Evolutionary conservation across 495 filamentous ascomycete species (phyloP), one percentile per base, ranked within the genome.

Genomic region (Pseudevernia furfuracea): DNA sequence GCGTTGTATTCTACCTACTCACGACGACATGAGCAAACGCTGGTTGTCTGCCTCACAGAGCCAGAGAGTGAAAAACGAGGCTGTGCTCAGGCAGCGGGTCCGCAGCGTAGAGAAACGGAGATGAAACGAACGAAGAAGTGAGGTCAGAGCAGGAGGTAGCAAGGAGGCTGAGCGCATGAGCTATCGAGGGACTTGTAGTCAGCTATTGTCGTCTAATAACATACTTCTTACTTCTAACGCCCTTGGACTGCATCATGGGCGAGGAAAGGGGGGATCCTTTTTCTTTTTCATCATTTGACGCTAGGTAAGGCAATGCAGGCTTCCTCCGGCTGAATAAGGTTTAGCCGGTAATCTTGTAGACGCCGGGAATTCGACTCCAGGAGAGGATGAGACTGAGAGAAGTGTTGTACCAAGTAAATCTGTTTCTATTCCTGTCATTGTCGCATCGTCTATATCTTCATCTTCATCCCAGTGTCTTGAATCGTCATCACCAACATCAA

Each of bases 51-150:
- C 62, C 56, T 64, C 36, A 59, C 15, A 10, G 34, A 38, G 56
- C 28, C 43, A 21, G 12, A 32, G 55, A 25, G 36, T 10, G n/a
- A 32, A 52, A 2, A 17, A 43, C n/a, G 64, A 32, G 64, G 59
- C 59, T 61, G 64, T 61, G 64, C 59, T 34, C 44, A 66, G 52
- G 56, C 56, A 36, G 43, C 56, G 25, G 62, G 41, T 41, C 62
- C 62, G 62, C 62, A 64, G 62, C 44, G 14, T 7, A 14, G 49
- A 32, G 30, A 12, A 28, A 9, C 1, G 21, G 15, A 25, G 32
- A 39, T 66, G 64, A 62, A 55, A 62, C 62, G n/a, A n/a, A n/a
- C n/a, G n/a, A 21, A 10, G 28, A 32, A 2, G 19, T 46, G 61
- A 63, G 21, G 39, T 46, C 41, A 64, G 32, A n/a, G 10, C 41